Conservation (phyloP, 1,139 yeast genomes). For the Yamadazyma oceani region DNA sequence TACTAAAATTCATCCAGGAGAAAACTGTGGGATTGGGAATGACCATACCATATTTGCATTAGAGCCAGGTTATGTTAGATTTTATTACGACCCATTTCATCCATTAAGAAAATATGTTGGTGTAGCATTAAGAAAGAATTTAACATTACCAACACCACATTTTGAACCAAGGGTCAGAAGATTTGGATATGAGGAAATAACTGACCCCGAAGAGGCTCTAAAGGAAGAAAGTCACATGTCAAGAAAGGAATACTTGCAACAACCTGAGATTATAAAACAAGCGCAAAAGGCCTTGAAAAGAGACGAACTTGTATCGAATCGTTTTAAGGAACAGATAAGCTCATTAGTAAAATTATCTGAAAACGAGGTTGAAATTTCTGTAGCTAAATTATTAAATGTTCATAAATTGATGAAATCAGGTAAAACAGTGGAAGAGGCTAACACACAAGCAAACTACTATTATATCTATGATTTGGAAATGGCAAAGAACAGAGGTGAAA, state of each 20-base stretch:
- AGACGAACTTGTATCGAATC: conserved; percentile 23
- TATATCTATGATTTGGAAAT: conserved; percentile 50
- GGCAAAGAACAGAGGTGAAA: conserved; percentile 37
- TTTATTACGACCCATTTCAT: conserved; percentile 94
- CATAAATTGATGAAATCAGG: conserved; percentile 26
- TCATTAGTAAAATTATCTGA: conserved; percentile 31
- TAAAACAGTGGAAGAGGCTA: conserved; percentile 51
- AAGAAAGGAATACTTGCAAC: conserved; percentile 61
- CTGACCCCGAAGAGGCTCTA: conserved; percentile 49
- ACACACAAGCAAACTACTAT: conserved; percentile 54
- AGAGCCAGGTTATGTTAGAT: conserved; percentile 93
- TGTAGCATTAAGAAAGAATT: conserved; percentile 66
- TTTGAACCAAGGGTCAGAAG: conserved; percentile 84
- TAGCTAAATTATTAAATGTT: conserved; percentile 53
- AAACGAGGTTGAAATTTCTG: conserved; percentile 37
- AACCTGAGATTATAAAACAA: conserved; percentile 46
- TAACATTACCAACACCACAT: conserved; percentile 80
- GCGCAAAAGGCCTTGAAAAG: conserved; percentile 34
- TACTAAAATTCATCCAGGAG: conserved; percentile 95
- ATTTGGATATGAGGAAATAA: conserved; percentile 67
- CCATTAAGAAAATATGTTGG: conserved; percentile 92
- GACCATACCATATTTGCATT: conserved; percentile 91
- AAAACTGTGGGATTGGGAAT: conserved; percentile 84
- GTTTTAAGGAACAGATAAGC: conserved; percentile 17
- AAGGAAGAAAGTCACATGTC: conserved; percentile 58